A percentile compares a stretch with the other conserved stretches of the same genome.
These are phyloP conservation scores for Podospora conica DNA, from an alignment of 495 filamentous ascomycete genomes.

Conservation along the genomic window DNA sequence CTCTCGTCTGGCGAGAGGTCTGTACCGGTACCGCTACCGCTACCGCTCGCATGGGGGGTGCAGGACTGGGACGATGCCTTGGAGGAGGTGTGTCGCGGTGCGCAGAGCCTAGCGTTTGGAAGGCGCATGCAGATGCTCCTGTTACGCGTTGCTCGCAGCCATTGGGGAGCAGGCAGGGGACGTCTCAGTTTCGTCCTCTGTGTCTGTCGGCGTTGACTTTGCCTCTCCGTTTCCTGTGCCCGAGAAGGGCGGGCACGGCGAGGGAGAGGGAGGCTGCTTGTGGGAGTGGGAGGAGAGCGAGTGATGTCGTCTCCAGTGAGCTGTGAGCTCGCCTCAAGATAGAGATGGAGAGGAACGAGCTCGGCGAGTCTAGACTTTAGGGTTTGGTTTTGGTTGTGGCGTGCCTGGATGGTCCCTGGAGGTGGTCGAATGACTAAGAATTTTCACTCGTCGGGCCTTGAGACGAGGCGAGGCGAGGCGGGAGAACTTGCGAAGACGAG, in stretches of 20 bases:
- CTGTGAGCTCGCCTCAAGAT: not conserved
- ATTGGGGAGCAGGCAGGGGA: not conserved
- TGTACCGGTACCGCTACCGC: no score
- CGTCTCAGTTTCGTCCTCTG: not conserved
- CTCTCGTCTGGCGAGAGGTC: not conserved
- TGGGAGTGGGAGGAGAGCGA: not conserved
- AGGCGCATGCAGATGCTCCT: not conserved
- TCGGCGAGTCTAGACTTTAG: not conserved
- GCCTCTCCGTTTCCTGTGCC: not conserved
- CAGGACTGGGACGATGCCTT: not conserved
- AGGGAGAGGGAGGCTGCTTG: not conserved
- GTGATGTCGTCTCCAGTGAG: not conserved
- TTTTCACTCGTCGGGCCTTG: not conserved
- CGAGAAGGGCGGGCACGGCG: not conserved
- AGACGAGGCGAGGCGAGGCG: not conserved
- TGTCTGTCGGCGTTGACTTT: not conserved
- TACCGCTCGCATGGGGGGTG: not conserved
- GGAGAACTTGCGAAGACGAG: not conserved
- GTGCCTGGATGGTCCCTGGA: not conserved
- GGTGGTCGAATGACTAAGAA: not conserved
- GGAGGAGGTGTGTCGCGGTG: not conserved
- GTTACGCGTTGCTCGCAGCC: not conserved
- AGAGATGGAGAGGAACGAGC: not conserved
- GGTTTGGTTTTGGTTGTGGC: not conserved
- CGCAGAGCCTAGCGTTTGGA: not conserved